Conservation (phyloP, 192 early-diverging fungal species). For the Polychytrium aggregatum region DNA sequence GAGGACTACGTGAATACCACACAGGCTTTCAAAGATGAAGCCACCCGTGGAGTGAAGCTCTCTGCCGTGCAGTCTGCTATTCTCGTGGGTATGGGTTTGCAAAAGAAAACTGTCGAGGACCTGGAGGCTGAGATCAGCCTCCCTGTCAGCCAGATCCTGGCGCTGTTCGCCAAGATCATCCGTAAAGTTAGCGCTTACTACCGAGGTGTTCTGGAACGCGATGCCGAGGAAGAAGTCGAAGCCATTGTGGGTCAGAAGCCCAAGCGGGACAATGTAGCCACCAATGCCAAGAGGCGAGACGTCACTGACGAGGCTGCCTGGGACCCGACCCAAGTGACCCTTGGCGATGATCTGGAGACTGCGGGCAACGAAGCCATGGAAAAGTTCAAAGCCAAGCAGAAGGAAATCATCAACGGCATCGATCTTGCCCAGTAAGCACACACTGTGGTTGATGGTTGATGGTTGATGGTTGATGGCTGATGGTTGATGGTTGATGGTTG, state of each 20-base stretch:
- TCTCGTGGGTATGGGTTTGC: slow-evolving; percentile 79
- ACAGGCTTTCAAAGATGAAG: too few relatives aligned
- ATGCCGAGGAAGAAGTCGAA: slow-evolving; percentile 18
- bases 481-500: too few relatives aligned
- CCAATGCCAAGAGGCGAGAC: slow-evolving; percentile 43
- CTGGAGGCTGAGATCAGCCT: slow-evolving; percentile 79
- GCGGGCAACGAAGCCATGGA: slow-evolving; percentile 65
- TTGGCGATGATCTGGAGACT: slow-evolving; percentile 78
- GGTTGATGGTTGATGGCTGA: too few relatives aligned
- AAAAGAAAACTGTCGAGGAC: slow-evolving; percentile 83
- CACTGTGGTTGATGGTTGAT: too few relatives aligned
- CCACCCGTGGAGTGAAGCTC: slow-evolving; percentile 38
- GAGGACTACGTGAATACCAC: slow-evolving; percentile 7
- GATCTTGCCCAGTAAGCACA: slow-evolving; percentile 53
- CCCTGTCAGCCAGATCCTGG: slow-evolving; percentile 75
- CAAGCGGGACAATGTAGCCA: slow-evolving; percentile 3
- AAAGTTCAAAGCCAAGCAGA: slow-evolving; percentile 58
- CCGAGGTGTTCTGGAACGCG: slow-evolving; percentile 36
- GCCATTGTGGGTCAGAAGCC: slow-evolving; percentile 8
- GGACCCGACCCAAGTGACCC: slow-evolving; percentile 64
- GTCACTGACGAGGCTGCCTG: slow-evolving; percentile 69
- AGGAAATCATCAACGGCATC: slow-evolving; percentile 65
- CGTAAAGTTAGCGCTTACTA: slow-evolving; percentile 71
- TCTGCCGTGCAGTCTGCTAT: slow-evolving; percentile 81
- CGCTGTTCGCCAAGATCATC: slow-evolving; percentile 88